Base-by-base conservation (phyloP, 2,329 filamentous ascomycete species). In the Colletotrichum sp. region DNA sequence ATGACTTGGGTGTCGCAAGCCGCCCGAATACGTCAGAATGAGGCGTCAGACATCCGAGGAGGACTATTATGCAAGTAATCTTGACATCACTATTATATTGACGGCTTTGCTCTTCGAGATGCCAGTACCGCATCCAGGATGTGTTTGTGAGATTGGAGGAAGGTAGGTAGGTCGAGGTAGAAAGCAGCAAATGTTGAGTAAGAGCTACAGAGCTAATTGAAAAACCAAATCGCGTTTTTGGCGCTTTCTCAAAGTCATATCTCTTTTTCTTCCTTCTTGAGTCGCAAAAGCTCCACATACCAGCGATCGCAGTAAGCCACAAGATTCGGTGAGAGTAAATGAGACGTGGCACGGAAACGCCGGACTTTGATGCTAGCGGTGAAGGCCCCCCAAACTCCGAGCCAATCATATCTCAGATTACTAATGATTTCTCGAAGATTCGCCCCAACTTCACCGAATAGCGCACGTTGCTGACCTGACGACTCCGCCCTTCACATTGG, bases 381-480 rank as follows among this genome's bases (percentile, higher is more conserved):
- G 44, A 52, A 52, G n/a, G 44, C 12, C n/a, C 44, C 5, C 7
- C n/a, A 63, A 66, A 44, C 39, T 8, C 26, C 26, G 59, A 71
- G 68, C 72, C 72, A 74, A 74, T 74, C 30, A 71, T 26, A 2
- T 21, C 34, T 12, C 49, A 44, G 71, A 69, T 74, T 68, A 74
- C 24, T 74, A 71, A 75, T 32, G n/a, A 36, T 52, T 75, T 75
- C 72, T 75, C 72, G 72, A 75, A 71, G 26, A 71, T 75, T 75
- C 72, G 59, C 72, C 72, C 24, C n/a, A n/a, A 52, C 49, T 26
- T 71, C 34, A 65, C 49, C 52, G 60, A 36, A 65, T 71, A n/a
- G 36, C 67, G 30, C 30, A 64, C 49, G 49, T 32, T 28, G 55
- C 28, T 63, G 9, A 57, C 30, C 28, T 63, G 9, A 57, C 30